These are phyloP conservation scores for Glycine soja DNA, from an alignment of 306 rosid species.

Conservation along the genomic window DNA sequence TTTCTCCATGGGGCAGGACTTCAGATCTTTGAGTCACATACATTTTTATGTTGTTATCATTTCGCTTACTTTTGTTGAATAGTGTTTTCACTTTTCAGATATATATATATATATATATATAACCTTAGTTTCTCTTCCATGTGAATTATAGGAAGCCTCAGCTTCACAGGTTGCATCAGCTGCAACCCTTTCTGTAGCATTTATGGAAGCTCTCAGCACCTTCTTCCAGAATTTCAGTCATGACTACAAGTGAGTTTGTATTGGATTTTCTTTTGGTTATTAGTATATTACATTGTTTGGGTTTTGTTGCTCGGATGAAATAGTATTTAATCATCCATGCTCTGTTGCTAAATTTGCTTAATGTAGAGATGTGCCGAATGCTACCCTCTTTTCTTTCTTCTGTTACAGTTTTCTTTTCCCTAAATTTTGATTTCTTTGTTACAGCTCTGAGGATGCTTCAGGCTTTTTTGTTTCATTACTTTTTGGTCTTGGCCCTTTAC, in stretches of 20 bases:
- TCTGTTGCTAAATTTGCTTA: constrained; percentile 28
- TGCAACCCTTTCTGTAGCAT: constrained; percentile 92
- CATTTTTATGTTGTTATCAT: neutral
- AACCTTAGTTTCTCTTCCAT: constrained; percentile 34
- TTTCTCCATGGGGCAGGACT: constrained; percentile 6
- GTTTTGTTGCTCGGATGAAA: constrained; percentile 9
- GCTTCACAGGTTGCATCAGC: constrained; percentile 97
- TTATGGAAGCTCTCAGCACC: constrained; percentile 98
- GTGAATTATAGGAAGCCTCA: constrained; percentile 81
- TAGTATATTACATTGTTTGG: constrained; percentile 19
- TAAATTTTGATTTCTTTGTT: constrained; percentile 42
- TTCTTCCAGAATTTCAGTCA: constrained; percentile 84
- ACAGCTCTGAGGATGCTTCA: constrained; percentile 96
- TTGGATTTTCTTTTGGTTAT: neutral
- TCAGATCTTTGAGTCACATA: neutral
- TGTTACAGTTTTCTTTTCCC: neutral
- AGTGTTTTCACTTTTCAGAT: constrained; percentile 1
- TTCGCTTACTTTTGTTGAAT: constrained; percentile 14
- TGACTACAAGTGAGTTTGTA: constrained; percentile 79
- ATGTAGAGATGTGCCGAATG: constrained; percentile 11
- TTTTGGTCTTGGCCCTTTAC: constrained; percentile 95
- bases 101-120: neutral
- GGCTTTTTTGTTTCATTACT: constrained; percentile 96
- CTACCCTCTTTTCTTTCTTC: constrained; percentile 22
- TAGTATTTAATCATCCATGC: constrained; percentile 18